Base-by-base conservation (phyloP, 2,329 filamentous ascomycete species). In the Xylariaceae sp. region DNA sequence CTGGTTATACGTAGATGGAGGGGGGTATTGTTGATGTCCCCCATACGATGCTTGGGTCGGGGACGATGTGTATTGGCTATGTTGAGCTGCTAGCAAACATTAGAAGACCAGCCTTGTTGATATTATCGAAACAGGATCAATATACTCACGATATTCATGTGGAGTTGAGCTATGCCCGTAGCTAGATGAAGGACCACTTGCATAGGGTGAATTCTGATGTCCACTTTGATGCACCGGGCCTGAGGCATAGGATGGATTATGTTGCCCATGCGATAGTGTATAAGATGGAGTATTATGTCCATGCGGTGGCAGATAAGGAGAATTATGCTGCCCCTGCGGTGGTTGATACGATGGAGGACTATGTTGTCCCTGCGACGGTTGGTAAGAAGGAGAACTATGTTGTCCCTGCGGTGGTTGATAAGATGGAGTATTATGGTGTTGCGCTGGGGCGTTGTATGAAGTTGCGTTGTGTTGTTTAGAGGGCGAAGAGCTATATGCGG, bases 1-100 rank as follows among this genome's bases (percentile, higher is more conserved):
- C 56, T 65, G 53, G 49, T 52, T 61, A 50, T 65, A 69, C 26
- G 62, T 62, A 19, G 64, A 62, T 13, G 65, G 63, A 32, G 67
- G 65, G 16, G 62, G 64, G 39, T 70, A 70, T 49, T 67, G 64
- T 47, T 66, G 66, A 36, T 69, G 65, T 18, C 57, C 59, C 29
- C 59, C 62, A 37, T 67, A 68, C 21, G 61, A 56, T 36, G 67
- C 57, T 43, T 66, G 67, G 9, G 58, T 53, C 16, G 64, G 58
- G 16, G 67, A 59, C 12, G 67, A 59, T 45, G 60, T 54, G 53
- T 70, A 69, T 51, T 68, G 65, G 15, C 59, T 62, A 61, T 70
- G 67, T 52, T 65, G 66, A 18, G 51, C 58, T 55, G 43, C 32
- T 49, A 39, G 43, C 32, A 47, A 39, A 43, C 21, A 46, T 61